Evolutionary conservation across 495 filamentous ascomycete species (phyloP).

Genomic region (Terfezia claveryi): DNA sequence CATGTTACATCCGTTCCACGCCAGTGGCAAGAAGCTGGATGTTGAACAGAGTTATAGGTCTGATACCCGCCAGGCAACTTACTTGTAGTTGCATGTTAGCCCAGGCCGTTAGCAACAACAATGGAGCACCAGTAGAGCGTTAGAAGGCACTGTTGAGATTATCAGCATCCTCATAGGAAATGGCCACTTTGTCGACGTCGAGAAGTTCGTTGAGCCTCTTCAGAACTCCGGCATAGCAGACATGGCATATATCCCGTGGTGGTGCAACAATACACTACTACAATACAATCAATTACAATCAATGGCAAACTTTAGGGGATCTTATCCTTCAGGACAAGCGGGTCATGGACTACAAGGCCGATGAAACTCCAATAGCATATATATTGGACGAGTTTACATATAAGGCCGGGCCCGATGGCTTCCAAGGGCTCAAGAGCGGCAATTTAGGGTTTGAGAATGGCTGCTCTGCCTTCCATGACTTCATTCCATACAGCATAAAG

Average conservation of each 20-base stretch:
- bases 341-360: conserved; percentile 61
- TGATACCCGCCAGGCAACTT: too few relatives aligned
- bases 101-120: too few relatives aligned
- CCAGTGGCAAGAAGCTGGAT: conserved; percentile 24
- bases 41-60: conserved; percentile 42
- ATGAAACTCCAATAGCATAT: conserved; percentile 55
- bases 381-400: conserved; percentile 45
- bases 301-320: conserved; percentile 67
- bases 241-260: conserved; percentile 21
- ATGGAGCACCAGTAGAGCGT: too few relatives aligned
- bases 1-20: too few relatives aligned
- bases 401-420: too few relatives aligned
- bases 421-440: too few relatives aligned
- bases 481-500: neutral
- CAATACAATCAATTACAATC: conserved; percentile 47
- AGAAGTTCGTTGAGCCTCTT: conserved; percentile 39
- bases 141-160: conserved; percentile 59
- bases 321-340: conserved; percentile 48
- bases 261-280: conserved; percentile 35
- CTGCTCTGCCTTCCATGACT: neutral
- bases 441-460: neutral
- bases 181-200: conserved; percentile 43
- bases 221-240: conserved; percentile 24
- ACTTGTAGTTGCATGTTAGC: too few relatives aligned
- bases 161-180: conserved; percentile 78